These are phyloP conservation scores for Magnaporthiopsis rhizophila DNA, from an alignment of 2,329 filamentous ascomycete genomes.

Conservation along the genomic window DNA sequence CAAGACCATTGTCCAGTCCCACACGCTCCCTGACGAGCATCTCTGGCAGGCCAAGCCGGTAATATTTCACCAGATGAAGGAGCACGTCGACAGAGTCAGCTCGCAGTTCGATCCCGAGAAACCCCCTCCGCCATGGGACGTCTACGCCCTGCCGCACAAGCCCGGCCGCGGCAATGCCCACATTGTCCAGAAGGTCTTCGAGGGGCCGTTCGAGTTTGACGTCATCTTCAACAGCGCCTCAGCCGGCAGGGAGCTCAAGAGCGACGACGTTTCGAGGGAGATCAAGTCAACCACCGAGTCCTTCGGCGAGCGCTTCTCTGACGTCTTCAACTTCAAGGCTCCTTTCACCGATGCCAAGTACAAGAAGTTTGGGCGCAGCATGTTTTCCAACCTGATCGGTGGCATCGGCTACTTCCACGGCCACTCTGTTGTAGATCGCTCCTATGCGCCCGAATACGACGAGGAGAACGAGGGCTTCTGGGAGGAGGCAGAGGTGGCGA, in stretches of 20 bases:
- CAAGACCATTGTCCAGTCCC: conserved; percentile 66
- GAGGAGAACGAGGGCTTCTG: conserved; percentile 95
- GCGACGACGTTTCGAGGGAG: conserved; percentile 59
- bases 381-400: conserved; percentile 90
- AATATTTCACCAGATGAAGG: conserved; percentile 45
- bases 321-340: conserved; percentile 62
- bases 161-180: conserved; percentile 73
- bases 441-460: conserved; percentile 85
- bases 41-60: conserved; percentile 75
- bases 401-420: conserved; percentile 96
- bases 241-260: conserved; percentile 43
- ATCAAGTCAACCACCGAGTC: conserved; percentile 54
- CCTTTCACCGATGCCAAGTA: conserved; percentile 72
- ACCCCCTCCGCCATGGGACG: conserved; percentile 73
- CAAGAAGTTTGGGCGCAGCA: conserved; percentile 71
- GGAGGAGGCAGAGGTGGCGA: conserved; percentile 79
- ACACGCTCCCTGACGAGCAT: conserved; percentile 56
- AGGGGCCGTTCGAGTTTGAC: conserved; percentile 88
- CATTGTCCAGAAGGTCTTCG: conserved; percentile 83
- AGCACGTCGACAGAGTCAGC: conserved; percentile 40
- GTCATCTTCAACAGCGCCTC: conserved; percentile 80
- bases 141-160: conserved; percentile 68
- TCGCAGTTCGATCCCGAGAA: conserved; percentile 46
- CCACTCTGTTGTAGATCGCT: conserved; percentile 79
- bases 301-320: conserved; percentile 68